Base-by-base conservation (phyloP, 2,329 filamentous ascomycete species). In the Fusarium solani-melongenae region DNA sequence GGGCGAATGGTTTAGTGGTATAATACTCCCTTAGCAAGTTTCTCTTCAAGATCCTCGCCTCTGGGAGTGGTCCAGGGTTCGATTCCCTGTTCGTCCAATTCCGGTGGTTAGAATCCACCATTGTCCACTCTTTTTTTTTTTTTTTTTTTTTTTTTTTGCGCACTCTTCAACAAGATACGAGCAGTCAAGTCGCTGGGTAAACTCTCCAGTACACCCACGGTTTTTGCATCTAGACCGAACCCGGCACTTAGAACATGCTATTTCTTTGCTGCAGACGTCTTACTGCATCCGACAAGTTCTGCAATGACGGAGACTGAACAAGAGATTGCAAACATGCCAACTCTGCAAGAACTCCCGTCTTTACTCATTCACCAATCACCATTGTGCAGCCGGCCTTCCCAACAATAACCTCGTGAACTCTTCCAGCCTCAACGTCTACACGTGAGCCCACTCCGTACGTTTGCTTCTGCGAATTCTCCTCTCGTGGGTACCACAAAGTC, bases 391-490 rank as follows among this genome's bases (percentile, higher is more conserved):
- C 92, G 68, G 88, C 83, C 1, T 81, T 74, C 2, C 92, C 92
- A 55, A 93, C 87, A 89, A 91, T 93, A 1, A 94, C 92, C 82
- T 94, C 91, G 75, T 94, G 92, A 14, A 88, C 79, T 66, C 87
- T 85, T 9, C 87, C 86, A 2, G 91, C 90, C 33, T 91, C 90
- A 5, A 94, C 91, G 77, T 94, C 92, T 39, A 93, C 83, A 41
- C 92, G 84, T 44, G 88, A 88, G 2, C 92, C 92, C 2, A 87
- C 85, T 0, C 87, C 85, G 69, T 90, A 91, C 0, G 88, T 90
- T 66, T 87, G 86, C 81, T 90, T 92, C 71, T 83, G 84, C 0
- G 87, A 83, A 31, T 82, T 80, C 20, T 83, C 76, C 66, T 93
- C 91, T 14, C 90, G 81, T 0, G 91, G 92, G 76, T 92, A 94